Evolutionary conservation across 306 rosid genomes (phyloP), one percentile per base, ranked within the genome.

Genomic region (Ormosia emarginata): DNA sequence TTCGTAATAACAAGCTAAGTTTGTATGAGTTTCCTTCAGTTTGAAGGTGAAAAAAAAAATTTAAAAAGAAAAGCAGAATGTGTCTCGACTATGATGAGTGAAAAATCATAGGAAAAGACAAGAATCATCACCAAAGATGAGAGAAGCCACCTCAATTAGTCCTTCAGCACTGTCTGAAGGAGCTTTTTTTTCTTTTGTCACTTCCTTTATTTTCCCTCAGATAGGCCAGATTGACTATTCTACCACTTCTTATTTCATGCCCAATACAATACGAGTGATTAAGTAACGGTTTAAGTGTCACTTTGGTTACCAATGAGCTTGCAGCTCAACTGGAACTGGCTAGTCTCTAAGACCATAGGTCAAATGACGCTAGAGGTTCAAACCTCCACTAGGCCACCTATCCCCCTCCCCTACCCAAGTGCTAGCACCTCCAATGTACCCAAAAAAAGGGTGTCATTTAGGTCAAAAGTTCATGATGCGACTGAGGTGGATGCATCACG

Each of bases 191-290:
- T 5, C 14, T 55, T 67, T 40, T 13, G 39, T 36, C 8, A 61
- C 55, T 10, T n/a, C 39, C 53, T 24, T 65, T 32, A 40, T 52
- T 44, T 64, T 53, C 62, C 74, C 59, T 7, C 59, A 65, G 67
- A 74, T 53, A 81, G 44, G n/a, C 49, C 75, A 30, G 39, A 64
- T 65, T 53, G 50, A 63, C 74, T 62, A 64, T 36, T 74, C 67
- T 17, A 53, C 69, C 12, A 15, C 58, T 10, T 14, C 30, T 53
- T 73, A 64, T 81, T 63, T 14, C 67, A 62, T 37, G 30, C 52
- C 53, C 5, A 32, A 13, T 41, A 52, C 30, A 44, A 40, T 50
- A 63, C 49, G 72, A 63, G 39, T 6, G 47, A 50, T 18, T 37
- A 18, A 8, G 67, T 41, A 55, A 8, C 46, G 72, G 15, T 36